phyloP scores from a whole-genome alignment of 805 yeast genomes.

The Hanseniaspora vineae region DNA sequence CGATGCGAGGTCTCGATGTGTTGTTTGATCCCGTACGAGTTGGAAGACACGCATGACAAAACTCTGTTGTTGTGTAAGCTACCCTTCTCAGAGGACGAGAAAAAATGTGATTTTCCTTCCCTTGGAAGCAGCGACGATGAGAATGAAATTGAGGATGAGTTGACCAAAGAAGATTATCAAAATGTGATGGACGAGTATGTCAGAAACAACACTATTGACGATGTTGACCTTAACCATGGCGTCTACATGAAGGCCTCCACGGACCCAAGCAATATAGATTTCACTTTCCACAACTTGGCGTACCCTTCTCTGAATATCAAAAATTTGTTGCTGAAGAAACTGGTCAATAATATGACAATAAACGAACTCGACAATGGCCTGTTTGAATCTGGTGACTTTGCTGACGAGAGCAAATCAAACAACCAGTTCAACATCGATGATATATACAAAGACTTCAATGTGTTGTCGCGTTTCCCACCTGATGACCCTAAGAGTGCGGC shows the following conservation, averaged over 20 bases:
- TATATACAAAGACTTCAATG: background rate
- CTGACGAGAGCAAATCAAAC: background rate
- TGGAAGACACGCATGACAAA: slow-evolving; percentile 16
- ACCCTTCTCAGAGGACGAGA: slow-evolving; percentile 69
- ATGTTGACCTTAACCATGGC: background rate
- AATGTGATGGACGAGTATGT: background rate
- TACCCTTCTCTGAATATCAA: slow-evolving; percentile 1
- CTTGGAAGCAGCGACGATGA: slow-evolving; percentile 22
- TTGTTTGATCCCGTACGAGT: slow-evolving; percentile 37
- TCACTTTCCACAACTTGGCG: background rate
- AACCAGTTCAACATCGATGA: background rate
- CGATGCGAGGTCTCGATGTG: slow-evolving; percentile 33
- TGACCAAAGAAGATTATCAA: background rate
- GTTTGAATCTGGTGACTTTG: background rate
- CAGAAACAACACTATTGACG: background rate
- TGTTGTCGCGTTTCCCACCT: background rate
- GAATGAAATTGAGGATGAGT: background rate
- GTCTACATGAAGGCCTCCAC: background rate
- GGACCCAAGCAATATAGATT: background rate
- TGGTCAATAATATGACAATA: background rate
- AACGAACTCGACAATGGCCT: background rate
- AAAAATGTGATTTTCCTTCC: slow-evolving; percentile 39
- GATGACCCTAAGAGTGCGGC: too few species aligned
- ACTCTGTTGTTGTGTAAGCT: slow-evolving; percentile 40
- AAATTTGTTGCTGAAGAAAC: background rate